Evolutionary conservation across 2,329 filamentous ascomycete genomes (phyloP), one percentile per base, ranked within the genome.

Genomic region (Penicillium sp.): DNA sequence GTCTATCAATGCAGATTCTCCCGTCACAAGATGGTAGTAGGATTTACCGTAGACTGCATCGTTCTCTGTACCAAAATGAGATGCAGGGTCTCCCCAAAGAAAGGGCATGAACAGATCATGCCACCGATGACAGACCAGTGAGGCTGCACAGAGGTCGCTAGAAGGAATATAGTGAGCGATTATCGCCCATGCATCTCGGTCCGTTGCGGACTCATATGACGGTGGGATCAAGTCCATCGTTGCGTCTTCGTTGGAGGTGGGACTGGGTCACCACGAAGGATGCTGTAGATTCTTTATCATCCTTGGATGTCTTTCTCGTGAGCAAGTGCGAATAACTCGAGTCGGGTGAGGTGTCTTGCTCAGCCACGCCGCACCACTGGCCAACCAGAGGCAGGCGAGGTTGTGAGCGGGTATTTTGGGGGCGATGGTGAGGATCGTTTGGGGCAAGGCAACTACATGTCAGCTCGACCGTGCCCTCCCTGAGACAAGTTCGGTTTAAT

Each of bases 81-180:
- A 80, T 0, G 79, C 77, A 14, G 79, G 79, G 52, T 78, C 75
- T 11, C 79, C 79, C 79, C 79, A 83, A 1, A 83, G 68, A 47
- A 76, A 73, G 2, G 77, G 77, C 36, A 74, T 70, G 49, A 81
- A 81, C n/a, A 75, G 72, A 18, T 63, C 53, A 52, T 81, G 76
- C 77, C 79, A 81, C 66, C 68, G 64, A 38, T 64, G 72, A 51
- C 73, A 79, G 7, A 81, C 78, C 18, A 80, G 60, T 4, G 74
- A 73, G 6, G 71, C 73, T 16, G 76, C 69, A 47, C 75, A 80
- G 4, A 82, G 68, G 42, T 79, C 75, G 19, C 70, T 67, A 2
- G 78, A 79, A 1, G 71, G 68, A 4, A 81, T 71, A 48, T 80
- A 81, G 11, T 63, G 69, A 7, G 79, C 77, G 37, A 81, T 67